These are phyloP conservation scores for Lentinus brumalis DNA, from an alignment of 768 basidiomycete genomes.

Conservation along the genomic window DNA sequence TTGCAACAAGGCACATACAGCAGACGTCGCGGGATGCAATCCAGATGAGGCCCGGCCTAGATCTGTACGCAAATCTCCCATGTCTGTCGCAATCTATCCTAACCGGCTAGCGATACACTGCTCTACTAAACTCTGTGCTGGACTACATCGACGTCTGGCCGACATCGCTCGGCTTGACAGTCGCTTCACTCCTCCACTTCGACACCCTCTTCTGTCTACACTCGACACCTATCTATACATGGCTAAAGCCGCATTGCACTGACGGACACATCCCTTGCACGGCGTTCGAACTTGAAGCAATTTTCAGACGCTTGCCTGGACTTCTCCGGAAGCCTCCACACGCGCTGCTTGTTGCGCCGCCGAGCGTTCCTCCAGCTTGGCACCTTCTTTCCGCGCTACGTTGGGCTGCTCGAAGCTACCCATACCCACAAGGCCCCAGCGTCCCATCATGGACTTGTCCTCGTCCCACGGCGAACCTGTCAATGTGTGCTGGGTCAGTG, in stretches of 20 bases:
- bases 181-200: background rate
- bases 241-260: background rate
- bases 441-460: slow-evolving; percentile 92
- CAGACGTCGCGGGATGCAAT: slow-evolving; percentile 13
- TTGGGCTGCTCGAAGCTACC: slow-evolving; percentile 78
- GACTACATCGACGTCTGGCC: background rate
- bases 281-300: background rate
- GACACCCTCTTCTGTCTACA: background rate
- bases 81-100: slow-evolving; percentile 8
- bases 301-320: slow-evolving; percentile 7
- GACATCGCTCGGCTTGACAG: background rate
- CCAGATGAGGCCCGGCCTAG: slow-evolving; percentile 8
- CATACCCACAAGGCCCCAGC: slow-evolving; percentile 95
- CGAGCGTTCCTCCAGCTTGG: slow-evolving; percentile 23
- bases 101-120: background rate
- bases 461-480: slow-evolving; percentile 94
- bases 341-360: slow-evolving; percentile 1
- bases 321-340: background rate
- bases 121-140: background rate
- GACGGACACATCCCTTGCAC: background rate
- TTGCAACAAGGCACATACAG: slow-evolving; percentile 7
- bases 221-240: background rate
- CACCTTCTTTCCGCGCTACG: slow-evolving; percentile 57
- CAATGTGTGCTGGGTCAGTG: slow-evolving; percentile 5
- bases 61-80: slow-evolving; percentile 18